These are phyloP conservation scores for Stentor roeselii DNA, from an alignment of 73 alveolate genomes.

Conservation along the genomic window DNA sequence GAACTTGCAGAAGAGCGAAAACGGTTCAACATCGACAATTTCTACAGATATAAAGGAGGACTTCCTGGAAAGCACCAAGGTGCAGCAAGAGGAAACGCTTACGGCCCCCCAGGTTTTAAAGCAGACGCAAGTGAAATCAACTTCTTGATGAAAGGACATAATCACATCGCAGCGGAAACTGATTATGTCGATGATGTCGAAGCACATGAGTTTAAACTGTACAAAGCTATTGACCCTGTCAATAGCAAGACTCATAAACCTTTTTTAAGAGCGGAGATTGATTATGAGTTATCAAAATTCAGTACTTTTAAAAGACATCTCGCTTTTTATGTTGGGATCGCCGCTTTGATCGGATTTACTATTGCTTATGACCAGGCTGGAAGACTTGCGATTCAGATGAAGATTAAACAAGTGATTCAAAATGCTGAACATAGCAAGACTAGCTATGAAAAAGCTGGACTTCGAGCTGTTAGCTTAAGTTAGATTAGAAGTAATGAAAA, in stretches of 20 bases:
- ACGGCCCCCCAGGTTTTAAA: neutral
- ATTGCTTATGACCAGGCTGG: neutral
- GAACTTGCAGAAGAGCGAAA: slow-evolving; percentile 29
- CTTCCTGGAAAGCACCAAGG: slow-evolving; percentile 12
- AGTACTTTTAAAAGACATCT: neutral
- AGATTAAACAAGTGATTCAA: neutral
- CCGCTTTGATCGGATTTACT: neutral
- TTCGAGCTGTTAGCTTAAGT: neutral
- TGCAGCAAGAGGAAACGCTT: slow-evolving; percentile 26
- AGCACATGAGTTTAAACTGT: neutral
- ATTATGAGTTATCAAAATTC: neutral
- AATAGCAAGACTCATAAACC: neutral
- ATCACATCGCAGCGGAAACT: neutral
- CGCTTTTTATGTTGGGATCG: neutral
- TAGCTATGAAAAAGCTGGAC: neutral
- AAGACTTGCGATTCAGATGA: neutral
- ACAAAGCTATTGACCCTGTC: neutral
- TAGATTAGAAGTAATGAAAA: too few relatives aligned
- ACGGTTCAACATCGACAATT: slow-evolving; percentile 15
- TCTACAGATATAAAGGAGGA: slow-evolving; percentile 26
- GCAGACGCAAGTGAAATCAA: neutral
- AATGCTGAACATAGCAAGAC: neutral
- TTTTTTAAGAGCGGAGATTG: slow-evolving; percentile 15
- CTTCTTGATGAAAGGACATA: neutral
- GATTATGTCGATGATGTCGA: slow-evolving; percentile 18